Base-by-base conservation (phyloP, 202 grass and related monocot species). In the Eragrostis tef region DNA sequence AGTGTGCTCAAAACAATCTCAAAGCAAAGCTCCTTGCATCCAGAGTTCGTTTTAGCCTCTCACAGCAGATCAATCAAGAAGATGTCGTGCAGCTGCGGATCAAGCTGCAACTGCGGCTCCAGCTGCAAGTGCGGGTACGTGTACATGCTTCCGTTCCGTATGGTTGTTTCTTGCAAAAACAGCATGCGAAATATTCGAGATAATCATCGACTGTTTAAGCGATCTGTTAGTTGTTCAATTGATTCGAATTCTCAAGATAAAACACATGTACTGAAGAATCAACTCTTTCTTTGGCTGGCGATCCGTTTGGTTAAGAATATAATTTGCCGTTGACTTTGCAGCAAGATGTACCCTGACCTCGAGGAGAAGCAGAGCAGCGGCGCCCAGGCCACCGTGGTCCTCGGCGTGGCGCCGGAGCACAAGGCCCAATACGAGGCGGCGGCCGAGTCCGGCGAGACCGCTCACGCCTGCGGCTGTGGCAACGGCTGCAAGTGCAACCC, bases 41-140 rank as follows among this genome's bases (percentile, higher is more conserved):
- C 22, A 11, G 14, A 43, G 34, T 41, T 61, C 34, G 17, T 42
- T 27, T 50, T 19, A 74, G 45, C 65, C 51, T 53, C 50, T 73
- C 42, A 22, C 53, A 61, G 31, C n/a, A 74, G 52, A 26, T 60
- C 62, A 0, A 41, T 13, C 49, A 34, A 34, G 31, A 39, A 79
- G 24, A 79, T 93, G 88, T 88, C 91, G 59, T 93, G 88, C 86
- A 80, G 27, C 36, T 93, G 91, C 63, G 91, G 91, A 70, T 85
- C 86, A 46, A 51, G 66, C 50, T 89, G 91, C 89, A 34, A 1
- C 60, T 91, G 91, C 67, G 88, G 91, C 57, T 89, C 88, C 9
- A 81, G 22, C 83, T 94, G 88, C 86, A 84, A 46, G 1, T 94
- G 88, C 86, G 91, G 91, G 81, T 90, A 67, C 10, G 39, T 11